Evolutionary conservation across 2,329 filamentous ascomycete species (phyloP).

Genomic region (Capronia coronata): DNA sequence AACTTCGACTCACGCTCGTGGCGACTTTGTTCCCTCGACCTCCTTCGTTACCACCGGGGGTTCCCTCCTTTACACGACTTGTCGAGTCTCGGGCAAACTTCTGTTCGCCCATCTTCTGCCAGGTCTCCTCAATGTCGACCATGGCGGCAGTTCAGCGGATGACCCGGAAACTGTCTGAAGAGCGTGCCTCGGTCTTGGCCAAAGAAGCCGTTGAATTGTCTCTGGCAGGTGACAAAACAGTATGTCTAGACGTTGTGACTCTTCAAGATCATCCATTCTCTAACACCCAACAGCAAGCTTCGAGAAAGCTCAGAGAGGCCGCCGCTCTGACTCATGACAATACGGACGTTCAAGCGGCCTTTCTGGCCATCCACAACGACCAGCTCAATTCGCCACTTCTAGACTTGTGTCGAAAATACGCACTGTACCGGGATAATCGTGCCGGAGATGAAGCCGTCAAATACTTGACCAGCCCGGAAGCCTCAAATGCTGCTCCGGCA

Average conservation of each 20-base stretch:
- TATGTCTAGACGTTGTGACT: slow-evolving; percentile 25
- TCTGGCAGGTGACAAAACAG: slow-evolving; percentile 42
- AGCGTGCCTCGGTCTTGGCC: slow-evolving; percentile 42
- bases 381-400: slow-evolving; percentile 34
- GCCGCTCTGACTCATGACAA: slow-evolving; percentile 42
- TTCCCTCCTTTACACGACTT: not conserved
- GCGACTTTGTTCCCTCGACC: slow-evolving; percentile 5
- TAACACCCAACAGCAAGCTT: slow-evolving; percentile 37
- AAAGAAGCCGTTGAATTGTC: slow-evolving; percentile 43
- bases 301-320: slow-evolving; percentile 45
- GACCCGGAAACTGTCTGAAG: slow-evolving; percentile 34
- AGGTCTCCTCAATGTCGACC: slow-evolving; percentile 16
- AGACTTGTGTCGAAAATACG: slow-evolving; percentile 41
- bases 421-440: slow-evolving; percentile 36
- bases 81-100: too few relatives aligned
- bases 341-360: slow-evolving; percentile 40
- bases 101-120: not conserved
- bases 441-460: slow-evolving; percentile 41
- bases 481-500: slow-evolving; percentile 37
- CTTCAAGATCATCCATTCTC: not conserved
- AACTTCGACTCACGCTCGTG: slow-evolving; percentile 19
- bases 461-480: slow-evolving; percentile 40
- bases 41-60: not conserved
- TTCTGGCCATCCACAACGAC: slow-evolving; percentile 40
- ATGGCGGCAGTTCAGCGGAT: slow-evolving; percentile 23